Percentiles rank a stretch among this genome's conserved stretches.
Conservation (phyloP, 768 basidiomycete genomes). For the Leccinum subtestaceum region DNA sequence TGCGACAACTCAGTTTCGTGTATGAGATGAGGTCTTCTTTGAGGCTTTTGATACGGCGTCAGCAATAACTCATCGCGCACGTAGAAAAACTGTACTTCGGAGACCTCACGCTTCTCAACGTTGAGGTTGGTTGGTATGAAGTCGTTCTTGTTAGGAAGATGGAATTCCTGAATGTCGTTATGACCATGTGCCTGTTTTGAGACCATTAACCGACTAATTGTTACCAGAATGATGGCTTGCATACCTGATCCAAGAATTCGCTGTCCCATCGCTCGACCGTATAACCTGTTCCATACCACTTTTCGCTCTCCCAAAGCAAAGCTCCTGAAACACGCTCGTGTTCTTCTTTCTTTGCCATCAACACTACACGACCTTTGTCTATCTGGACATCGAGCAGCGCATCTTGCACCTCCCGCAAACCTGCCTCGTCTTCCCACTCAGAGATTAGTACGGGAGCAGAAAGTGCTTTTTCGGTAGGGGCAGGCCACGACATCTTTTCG, state of each 20-base stretch:
- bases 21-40: slow-evolving; percentile 72
- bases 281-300: slow-evolving; percentile 92
- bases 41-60: slow-evolving; percentile 48
- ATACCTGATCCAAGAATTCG: slow-evolving; percentile 56
- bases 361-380: slow-evolving; percentile 60
- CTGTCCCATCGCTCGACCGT: slow-evolving; percentile 66
- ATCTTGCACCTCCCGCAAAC: slow-evolving; percentile 52
- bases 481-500: slow-evolving; percentile 74
- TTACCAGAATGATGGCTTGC: slow-evolving; percentile 1
- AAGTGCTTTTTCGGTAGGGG: slow-evolving; percentile 74
- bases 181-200: slow-evolving; percentile 53
- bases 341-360: slow-evolving; percentile 77
- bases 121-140: slow-evolving; percentile 88
- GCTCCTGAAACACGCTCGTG: slow-evolving; percentile 50
- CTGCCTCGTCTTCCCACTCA: slow-evolving; percentile 63
- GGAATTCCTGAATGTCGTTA: slow-evolving; percentile 66
- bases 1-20: slow-evolving; percentile 66
- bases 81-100: slow-evolving; percentile 45
- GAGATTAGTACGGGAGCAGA: slow-evolving; percentile 67
- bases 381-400: slow-evolving; percentile 60
- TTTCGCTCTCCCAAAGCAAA: slow-evolving; percentile 70
- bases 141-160: slow-evolving; percentile 80
- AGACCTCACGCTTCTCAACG: slow-evolving; percentile 71
- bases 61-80: not conserved
- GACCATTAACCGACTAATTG: not conserved